Percentiles rank a stretch among this genome's conserved stretches.
These are phyloP conservation scores for Alternaria longipes DNA, from an alignment of 2,329 filamentous ascomycete genomes.

Conservation along the genomic window DNA sequence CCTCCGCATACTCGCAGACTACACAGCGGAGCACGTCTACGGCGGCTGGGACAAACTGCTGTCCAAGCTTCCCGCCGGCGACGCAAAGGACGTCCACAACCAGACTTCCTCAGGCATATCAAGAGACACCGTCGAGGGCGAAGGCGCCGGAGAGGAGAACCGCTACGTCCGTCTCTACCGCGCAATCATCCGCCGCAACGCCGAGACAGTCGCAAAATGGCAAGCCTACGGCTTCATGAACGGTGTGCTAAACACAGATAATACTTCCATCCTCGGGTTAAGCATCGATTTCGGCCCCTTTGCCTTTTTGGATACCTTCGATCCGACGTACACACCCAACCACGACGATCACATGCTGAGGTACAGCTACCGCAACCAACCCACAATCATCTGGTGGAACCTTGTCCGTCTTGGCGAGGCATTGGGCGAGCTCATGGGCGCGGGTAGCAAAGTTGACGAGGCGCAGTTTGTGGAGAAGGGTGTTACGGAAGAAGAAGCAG, in stretches of 20 bases:
- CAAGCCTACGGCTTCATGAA: conserved; percentile 99
- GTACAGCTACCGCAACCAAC: conserved; percentile 94
- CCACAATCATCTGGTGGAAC: conserved; percentile 99
- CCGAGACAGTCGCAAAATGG: conserved; percentile 88
- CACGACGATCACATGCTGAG: conserved; percentile 90
- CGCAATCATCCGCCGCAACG: conserved; percentile 86
- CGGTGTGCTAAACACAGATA: conserved; percentile 96
- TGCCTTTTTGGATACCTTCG: conserved; percentile 97
- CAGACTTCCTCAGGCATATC: conserved; percentile 59
- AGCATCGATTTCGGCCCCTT: conserved; percentile 97
- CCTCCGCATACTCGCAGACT: conserved; percentile 78
- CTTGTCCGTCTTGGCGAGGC: conserved; percentile 89
- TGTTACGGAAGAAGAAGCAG: conserved; percentile 72
- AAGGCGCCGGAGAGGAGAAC: conserved; percentile 76
- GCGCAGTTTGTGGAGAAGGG: conserved; percentile 76
- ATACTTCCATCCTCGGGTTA: conserved; percentile 88
- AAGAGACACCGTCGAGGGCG: conserved; percentile 71
- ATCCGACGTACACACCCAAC: conserved; percentile 93
- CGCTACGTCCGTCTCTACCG: conserved; percentile 87
- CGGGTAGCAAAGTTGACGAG: conserved; percentile 76
- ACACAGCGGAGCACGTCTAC: conserved; percentile 87
- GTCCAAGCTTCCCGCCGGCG: conserved; percentile 58
- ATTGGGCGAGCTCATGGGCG: conserved; percentile 86
- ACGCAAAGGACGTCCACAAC: conserved; percentile 61
- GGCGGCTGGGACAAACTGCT: conserved; percentile 88